These are phyloP conservation scores for Panicum hallii DNA, from an alignment of 202 grass and related monocot species.

Conservation along the genomic window DNA sequence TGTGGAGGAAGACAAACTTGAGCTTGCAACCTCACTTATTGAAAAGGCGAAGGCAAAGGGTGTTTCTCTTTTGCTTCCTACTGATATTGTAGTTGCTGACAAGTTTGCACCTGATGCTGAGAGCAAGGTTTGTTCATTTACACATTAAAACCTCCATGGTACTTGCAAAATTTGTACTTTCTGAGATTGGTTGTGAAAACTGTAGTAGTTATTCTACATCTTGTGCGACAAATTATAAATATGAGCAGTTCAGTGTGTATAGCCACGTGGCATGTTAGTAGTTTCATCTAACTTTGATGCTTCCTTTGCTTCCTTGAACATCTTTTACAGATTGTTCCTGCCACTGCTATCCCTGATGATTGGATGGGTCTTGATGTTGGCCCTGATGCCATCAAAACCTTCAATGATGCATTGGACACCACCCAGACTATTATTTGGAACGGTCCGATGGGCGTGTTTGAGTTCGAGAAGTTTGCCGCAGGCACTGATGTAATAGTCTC, in stretches of 20 bases:
- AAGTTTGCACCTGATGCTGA: conserved; percentile 89
- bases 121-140: conserved; percentile 74
- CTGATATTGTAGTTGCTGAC: conserved; percentile 68
- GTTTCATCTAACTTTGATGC: neutral
- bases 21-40: conserved; percentile 71
- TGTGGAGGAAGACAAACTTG: conserved; percentile 90
- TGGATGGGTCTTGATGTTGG: conserved; percentile 97
- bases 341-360: conserved; percentile 75
- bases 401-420: conserved; percentile 64
- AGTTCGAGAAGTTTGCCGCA: conserved; percentile 86
- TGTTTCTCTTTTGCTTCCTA: conserved; percentile 74
- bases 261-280: neutral
- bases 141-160: neutral
- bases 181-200: neutral
- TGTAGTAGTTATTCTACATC: neutral
- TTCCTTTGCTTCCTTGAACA: neutral
- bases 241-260: neutral
- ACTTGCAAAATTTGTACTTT: neutral
- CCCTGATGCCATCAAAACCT: conserved; percentile 81
- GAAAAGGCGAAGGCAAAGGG: conserved; percentile 83
- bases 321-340: conserved; percentile 69
- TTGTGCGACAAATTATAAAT: neutral
- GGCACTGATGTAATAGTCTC: conserved; percentile 70
- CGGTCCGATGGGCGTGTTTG: conserved; percentile 91
- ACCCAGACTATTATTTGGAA: conserved; percentile 90